These are phyloP conservation scores for Diaporthe citrichinensis DNA, from an alignment of 2,329 filamentous ascomycete genomes.

Conservation along the genomic window DNA sequence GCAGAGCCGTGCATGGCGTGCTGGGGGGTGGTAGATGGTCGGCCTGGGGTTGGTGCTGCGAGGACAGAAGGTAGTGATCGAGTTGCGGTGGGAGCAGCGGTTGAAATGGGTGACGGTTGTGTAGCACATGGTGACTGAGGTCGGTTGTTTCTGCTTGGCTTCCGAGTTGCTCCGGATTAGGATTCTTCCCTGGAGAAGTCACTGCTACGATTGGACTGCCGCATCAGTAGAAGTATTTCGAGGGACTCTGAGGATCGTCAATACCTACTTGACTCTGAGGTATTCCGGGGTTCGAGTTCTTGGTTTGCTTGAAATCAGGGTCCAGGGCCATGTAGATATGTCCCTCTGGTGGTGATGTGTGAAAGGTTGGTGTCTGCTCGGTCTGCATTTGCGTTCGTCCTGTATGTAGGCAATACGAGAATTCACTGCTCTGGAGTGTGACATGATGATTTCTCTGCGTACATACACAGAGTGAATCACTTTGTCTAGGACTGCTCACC, in stretches of 20 bases:
- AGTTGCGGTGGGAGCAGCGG: constrained; percentile 5
- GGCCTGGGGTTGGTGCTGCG: not conserved
- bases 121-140: constrained; percentile 6
- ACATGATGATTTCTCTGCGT: not conserved
- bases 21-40: not conserved
- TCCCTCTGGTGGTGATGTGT: not conserved
- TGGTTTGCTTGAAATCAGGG: no score
- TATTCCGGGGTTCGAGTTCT: not conserved
- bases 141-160: not conserved
- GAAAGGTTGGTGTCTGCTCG: not conserved
- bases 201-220: not conserved
- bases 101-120: not conserved
- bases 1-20: not conserved
- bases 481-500: constrained; percentile 18
- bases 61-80: not conserved
- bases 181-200: not conserved
- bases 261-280: not conserved
- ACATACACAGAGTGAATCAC: constrained; percentile 14
- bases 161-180: not conserved
- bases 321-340: not conserved
- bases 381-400: not conserved
- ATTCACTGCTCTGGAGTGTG: not conserved
- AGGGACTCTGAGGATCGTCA: not conserved
- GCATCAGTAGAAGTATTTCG: not conserved
- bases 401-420: not conserved